These are phyloP conservation scores for Rubroboletus pulcherrimus DNA, from an alignment of 768 basidiomycete genomes.

Conservation along the genomic window DNA sequence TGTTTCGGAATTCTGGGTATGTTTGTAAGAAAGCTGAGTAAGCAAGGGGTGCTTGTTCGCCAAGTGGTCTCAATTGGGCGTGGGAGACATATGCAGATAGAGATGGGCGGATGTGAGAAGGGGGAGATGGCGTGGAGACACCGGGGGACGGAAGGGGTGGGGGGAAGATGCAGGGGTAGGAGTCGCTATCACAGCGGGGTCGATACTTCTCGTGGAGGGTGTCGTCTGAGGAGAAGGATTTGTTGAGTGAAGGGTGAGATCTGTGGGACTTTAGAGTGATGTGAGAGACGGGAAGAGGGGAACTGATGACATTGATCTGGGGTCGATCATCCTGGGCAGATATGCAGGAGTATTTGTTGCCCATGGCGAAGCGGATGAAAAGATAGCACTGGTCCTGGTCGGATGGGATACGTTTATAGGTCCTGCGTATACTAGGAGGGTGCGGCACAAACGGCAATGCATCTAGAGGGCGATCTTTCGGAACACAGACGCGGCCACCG, in stretches of 20 bases:
- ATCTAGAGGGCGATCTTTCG: background rate
- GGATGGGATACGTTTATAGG: constrained; percentile 16
- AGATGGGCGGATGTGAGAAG: constrained; percentile 4
- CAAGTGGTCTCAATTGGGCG: constrained; percentile 17
- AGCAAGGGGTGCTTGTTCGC: constrained; percentile 38
- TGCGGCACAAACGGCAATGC: background rate
- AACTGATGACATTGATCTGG: constrained; percentile 2
- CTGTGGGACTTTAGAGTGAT: constrained; percentile 40
- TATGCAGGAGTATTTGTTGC: constrained; percentile 27
- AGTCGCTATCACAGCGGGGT: constrained; percentile 9
- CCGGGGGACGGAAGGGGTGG: background rate
- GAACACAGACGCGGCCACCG: background rate
- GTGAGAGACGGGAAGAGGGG: constrained; percentile 27
- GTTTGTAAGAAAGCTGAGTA: constrained; percentile 46
- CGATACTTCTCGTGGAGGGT: constrained; percentile 34
- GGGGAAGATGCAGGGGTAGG: background rate
- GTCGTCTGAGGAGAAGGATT: constrained; percentile 39
- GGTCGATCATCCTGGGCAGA: constrained; percentile 4
- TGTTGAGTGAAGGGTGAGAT: constrained; percentile 32
- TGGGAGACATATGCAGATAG: constrained; percentile 28
- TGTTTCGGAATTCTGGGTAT: constrained; percentile 56
- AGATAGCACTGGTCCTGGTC: background rate
- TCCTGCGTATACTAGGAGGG: background rate
- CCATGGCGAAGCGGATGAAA: constrained; percentile 21
- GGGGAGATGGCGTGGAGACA: background rate